These are phyloP conservation scores for Penicillium sp. DNA, from an alignment of 2,329 filamentous ascomycete genomes.

Conservation along the genomic window DNA sequence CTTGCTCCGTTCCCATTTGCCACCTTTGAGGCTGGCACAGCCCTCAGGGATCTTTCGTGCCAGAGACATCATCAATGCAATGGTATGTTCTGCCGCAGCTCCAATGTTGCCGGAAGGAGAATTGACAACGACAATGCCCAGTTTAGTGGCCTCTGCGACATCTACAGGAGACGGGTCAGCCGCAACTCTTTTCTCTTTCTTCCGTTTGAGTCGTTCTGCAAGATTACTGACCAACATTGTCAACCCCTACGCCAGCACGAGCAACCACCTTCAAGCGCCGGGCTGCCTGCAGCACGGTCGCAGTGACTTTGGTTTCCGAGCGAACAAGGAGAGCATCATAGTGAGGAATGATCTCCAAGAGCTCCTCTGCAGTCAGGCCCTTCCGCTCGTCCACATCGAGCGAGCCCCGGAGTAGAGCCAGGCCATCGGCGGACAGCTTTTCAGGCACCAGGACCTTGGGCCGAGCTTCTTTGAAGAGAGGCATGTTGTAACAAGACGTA, in stretches of 20 bases:
- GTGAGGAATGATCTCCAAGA: slow-evolving; percentile 67
- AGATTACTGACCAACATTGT: slow-evolving; percentile 65
- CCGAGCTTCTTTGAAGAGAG: slow-evolving; percentile 30
- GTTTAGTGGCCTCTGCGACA: slow-evolving; percentile 69
- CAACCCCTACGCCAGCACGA: slow-evolving; percentile 78
- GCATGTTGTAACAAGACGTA: slow-evolving; percentile 20
- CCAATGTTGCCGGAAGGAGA: slow-evolving; percentile 78
- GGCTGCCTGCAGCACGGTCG: slow-evolving; percentile 66
- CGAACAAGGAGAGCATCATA: slow-evolving; percentile 80
- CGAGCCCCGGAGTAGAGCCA: slow-evolving; percentile 67
- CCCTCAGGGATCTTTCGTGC: slow-evolving; percentile 74
- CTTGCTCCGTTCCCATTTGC: slow-evolving; percentile 74
- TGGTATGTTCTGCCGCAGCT: slow-evolving; percentile 77
- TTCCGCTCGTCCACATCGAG: slow-evolving; percentile 72
- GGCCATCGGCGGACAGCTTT: slow-evolving; percentile 77
- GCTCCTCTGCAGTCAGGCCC: slow-evolving; percentile 64
- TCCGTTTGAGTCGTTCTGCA: not conserved
- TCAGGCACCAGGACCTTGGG: slow-evolving; percentile 73
- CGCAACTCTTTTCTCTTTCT: not conserved
- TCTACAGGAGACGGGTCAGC: slow-evolving; percentile 45
- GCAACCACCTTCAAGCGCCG: slow-evolving; percentile 76
- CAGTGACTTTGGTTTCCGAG: slow-evolving; percentile 79
- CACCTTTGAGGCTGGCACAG: slow-evolving; percentile 69
- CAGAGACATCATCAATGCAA: slow-evolving; percentile 73
- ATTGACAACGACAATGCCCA: slow-evolving; percentile 80